These are phyloP conservation scores for Pneumocystis sp. DNA, from an alignment of 1,139 yeast genomes.

Conservation along the genomic window DNA sequence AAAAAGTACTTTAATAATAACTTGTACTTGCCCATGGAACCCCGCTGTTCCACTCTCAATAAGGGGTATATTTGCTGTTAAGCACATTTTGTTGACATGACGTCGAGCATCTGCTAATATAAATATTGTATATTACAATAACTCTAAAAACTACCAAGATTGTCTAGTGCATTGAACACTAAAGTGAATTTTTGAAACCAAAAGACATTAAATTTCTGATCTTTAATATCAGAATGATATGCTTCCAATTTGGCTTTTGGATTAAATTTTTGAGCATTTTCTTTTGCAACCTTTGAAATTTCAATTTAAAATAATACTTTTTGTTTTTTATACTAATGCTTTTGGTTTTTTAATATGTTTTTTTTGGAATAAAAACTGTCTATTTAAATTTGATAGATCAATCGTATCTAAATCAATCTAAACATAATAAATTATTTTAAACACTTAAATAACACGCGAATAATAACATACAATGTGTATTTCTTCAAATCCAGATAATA, in stretches of 20 bases:
- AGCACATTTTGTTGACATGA: constrained; percentile 71
- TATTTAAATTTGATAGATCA: constrained; percentile 75
- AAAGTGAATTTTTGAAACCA: constrained; percentile 75
- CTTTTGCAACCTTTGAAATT: constrained; percentile 37
- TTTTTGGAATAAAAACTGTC: constrained; percentile 80
- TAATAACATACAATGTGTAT: constrained; percentile 49
- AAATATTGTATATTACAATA: not conserved
- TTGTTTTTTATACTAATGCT: constrained; percentile 33
- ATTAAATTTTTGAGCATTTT: constrained; percentile 68
- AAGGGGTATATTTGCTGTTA: constrained; percentile 57
- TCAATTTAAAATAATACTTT: not conserved
- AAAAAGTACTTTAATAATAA: constrained; percentile 35
- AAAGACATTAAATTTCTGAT: constrained; percentile 47
- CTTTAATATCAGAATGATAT: constrained; percentile 76
- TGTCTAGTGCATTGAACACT: constrained; percentile 85
- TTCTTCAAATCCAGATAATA: constrained; percentile 72
- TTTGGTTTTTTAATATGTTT: constrained; percentile 79
- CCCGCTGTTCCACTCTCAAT: constrained; percentile 96
- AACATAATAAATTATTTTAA: not conserved
- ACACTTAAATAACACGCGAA: not conserved
- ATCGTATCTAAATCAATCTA: constrained; percentile 76
- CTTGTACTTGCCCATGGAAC: constrained; percentile 82
- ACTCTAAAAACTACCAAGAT: constrained; percentile 27
- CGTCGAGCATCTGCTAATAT: constrained; percentile 53
- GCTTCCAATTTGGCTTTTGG: constrained; percentile 59